phyloP scores from a whole-genome alignment of 768 basidiomycete genomes.

The Pleurotus tuber-regium region DNA sequence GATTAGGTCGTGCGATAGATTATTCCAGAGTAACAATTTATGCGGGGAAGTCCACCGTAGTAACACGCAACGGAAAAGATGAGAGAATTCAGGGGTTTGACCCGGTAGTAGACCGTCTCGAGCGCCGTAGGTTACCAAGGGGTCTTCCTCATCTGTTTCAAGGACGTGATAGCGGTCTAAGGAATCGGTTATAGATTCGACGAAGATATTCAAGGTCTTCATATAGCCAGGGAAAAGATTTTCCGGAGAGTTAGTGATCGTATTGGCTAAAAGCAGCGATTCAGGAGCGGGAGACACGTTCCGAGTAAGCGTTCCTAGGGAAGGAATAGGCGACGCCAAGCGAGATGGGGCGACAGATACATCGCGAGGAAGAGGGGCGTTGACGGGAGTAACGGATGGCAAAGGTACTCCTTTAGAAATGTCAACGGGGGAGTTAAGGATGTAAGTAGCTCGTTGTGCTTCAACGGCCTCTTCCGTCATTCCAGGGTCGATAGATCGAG shows the following conservation, averaged over 20 bases:
- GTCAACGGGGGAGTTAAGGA: neutral
- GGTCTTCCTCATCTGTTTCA: slow-evolving; percentile 1
- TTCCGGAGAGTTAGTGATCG: neutral
- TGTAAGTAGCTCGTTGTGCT: neutral
- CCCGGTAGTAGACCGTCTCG: slow-evolving; percentile 1
- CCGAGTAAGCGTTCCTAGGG: neutral
- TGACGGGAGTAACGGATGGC: neutral
- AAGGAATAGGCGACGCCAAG: neutral
- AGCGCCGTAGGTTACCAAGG: neutral
- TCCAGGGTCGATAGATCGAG: neutral
- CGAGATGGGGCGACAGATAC: neutral
- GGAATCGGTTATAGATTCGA: neutral
- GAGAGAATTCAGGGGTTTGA: neutral
- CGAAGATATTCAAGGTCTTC: neutral
- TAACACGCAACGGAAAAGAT: neutral
- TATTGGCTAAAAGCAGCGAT: neutral
- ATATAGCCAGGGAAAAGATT: neutral
- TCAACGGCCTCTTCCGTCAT: neutral
- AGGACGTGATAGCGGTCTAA: slow-evolving; percentile 4
- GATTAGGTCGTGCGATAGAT: neutral
- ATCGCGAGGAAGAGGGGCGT: neutral
- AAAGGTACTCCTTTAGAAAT: neutral
- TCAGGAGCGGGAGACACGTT: neutral
- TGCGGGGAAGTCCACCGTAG: slow-evolving; percentile 9
- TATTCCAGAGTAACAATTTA: neutral